Conservation (phyloP, 2,329 filamentous ascomycete genomes). For the Fusarium sp. region DNA sequence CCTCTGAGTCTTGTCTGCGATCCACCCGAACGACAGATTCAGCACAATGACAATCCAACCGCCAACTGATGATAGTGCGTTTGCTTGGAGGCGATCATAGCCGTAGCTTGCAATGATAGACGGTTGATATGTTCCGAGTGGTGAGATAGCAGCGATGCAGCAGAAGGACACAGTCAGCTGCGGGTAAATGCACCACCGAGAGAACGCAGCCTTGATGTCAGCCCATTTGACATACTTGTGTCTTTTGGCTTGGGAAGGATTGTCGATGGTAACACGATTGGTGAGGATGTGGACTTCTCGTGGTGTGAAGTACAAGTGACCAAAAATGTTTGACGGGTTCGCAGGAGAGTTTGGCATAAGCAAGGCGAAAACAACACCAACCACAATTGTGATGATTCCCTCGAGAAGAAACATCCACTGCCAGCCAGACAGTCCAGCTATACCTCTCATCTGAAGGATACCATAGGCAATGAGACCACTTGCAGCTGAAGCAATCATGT, state of each 20-base stretch:
- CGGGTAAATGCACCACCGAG: conserved; percentile 11
- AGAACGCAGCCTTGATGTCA: conserved; percentile 11
- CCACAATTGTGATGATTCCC: neutral
- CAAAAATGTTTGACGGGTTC: neutral
- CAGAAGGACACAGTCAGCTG: conserved; percentile 12
- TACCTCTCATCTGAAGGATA: neutral
- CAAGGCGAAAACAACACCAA: neutral
- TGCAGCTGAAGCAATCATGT: conserved; percentile 50
- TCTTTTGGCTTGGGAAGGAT: neutral
- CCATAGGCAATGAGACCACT: neutral
- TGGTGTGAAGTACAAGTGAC: neutral
- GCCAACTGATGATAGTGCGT: neutral
- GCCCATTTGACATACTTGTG: neutral
- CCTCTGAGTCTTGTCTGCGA: neutral
- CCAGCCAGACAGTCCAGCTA: conserved; percentile 52
- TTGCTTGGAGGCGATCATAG: neutral
- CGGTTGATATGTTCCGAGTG: conserved; percentile 8
- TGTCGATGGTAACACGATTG: neutral
- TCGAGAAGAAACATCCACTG: conserved; percentile 39
- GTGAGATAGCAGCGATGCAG: conserved; percentile 17
- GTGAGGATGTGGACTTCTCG: neutral
- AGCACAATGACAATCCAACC: neutral
- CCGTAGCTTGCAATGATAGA: conserved; percentile 9
- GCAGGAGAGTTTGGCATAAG: neutral
- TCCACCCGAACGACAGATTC: neutral